Percentiles rank a stretch among this genome's conserved stretches.
Evolutionary conservation across 116 monocot species (phyloP).

Genomic region (Posidonia oceanica): DNA sequence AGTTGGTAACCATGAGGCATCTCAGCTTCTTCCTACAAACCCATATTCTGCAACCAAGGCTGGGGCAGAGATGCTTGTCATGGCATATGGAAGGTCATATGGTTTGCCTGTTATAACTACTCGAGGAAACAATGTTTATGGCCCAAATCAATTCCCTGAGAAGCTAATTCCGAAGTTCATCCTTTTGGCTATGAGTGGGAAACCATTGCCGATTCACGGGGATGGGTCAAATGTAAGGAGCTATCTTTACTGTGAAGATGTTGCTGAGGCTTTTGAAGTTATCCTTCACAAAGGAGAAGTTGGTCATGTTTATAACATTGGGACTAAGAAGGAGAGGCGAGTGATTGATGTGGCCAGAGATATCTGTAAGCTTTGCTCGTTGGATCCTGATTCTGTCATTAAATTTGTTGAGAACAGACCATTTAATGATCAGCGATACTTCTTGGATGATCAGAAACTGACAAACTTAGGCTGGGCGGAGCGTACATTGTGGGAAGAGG

Average conservation of each 20-base stretch:
- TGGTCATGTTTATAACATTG: constrained; percentile 71
- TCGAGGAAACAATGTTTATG: constrained; percentile 78
- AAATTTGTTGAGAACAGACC: constrained; percentile 71
- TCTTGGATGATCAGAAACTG: constrained; percentile 70
- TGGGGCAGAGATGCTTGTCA: constrained; percentile 85
- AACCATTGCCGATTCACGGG: constrained; percentile 62
- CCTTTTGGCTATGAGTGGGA: constrained; percentile 58
- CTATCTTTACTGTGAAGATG: constrained; percentile 83
- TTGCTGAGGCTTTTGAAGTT: constrained; percentile 81
- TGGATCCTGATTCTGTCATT: constrained; percentile 37
- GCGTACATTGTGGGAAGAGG: constrained; percentile 56
- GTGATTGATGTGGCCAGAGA: constrained; percentile 73
- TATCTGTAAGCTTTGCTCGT: constrained; percentile 55
- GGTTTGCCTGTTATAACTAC: constrained; percentile 75
- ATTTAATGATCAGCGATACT: constrained; percentile 79
- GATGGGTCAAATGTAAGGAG: constrained; percentile 77
- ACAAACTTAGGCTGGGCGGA: constrained; percentile 68
- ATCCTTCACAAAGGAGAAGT: constrained; percentile 80
- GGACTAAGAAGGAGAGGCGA: constrained; percentile 70
- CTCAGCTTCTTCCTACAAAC: constrained; percentile 71
- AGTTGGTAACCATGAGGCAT: constrained; percentile 77
- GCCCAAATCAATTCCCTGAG: constrained; percentile 78
- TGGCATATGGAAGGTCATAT: constrained; percentile 82
- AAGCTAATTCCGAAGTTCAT: constrained; percentile 82
- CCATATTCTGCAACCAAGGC: constrained; percentile 85